These are phyloP conservation scores for Citrus mangshanensis DNA, from an alignment of 345 rosid species.

Conservation along the genomic window DNA sequence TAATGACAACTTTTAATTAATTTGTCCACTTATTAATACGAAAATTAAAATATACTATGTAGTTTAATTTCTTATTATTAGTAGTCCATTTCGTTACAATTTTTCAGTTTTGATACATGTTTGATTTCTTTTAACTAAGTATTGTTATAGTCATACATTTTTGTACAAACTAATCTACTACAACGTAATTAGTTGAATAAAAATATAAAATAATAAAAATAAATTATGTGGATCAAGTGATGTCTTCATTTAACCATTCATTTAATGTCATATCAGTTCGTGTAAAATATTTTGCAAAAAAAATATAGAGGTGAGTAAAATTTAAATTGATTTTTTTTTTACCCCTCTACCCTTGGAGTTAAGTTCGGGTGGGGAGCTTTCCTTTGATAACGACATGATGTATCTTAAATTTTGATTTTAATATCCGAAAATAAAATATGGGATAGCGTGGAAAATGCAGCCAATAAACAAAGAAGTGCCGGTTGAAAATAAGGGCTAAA, in stretches of 20 bases:
- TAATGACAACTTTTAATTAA: no score
- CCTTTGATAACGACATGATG: background rate
- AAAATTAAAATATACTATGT: background rate
- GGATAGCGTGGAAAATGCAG: background rate
- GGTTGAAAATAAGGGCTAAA: background rate
- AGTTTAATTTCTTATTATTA: background rate
- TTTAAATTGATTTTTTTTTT: no score
- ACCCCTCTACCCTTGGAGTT: no score
- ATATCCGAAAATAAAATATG: background rate
- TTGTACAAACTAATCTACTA: rapidly evolving
- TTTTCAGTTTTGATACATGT: no score
- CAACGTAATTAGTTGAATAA: rapidly evolving
- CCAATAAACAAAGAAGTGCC: background rate
- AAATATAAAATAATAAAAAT: no score
- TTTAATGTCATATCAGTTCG: rapidly evolving
- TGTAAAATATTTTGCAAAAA: no score
- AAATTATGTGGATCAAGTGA: no score
- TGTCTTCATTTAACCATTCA: no score
- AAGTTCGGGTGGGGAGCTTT: no score
- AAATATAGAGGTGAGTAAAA: no score
- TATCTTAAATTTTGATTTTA: background rate
- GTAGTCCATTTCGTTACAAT: background rate
- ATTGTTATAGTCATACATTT: rapidly evolving
- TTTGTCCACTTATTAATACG: no score
- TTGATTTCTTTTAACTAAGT: no score